Evolutionary conservation across 176 grass and related monocot species (phyloP), one percentile per base, ranked within the genome.

Genomic region (Coix lacrymajobi): DNA sequence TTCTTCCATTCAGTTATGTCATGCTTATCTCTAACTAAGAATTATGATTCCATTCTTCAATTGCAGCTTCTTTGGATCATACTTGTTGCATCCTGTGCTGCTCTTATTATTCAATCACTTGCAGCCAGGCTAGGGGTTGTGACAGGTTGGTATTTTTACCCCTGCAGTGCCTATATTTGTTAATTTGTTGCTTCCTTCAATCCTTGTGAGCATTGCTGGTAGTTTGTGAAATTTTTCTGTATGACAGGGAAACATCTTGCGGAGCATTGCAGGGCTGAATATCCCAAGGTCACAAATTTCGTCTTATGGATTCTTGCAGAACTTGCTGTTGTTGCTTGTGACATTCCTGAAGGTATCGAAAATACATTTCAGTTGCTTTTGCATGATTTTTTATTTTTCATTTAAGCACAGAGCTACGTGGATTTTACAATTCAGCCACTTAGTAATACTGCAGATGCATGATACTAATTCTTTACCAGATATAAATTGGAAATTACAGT

Each of bases 51-150:
- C 86, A 71, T 61, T 43, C 32, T 85, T 77, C 81, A 7, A 66
- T 66, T 39, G 31, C 84, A 99, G 96, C 93, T 99, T 79, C 87
- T 99, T 77, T 99, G 96, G 93, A 96, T 99, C 71, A 99, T 99
- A 87, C 93, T 99, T 80, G 37, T 93, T 38, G 96, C 96, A 5
- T 99, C 96, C 40, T 99, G 96, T 85, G 91, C 96, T 70, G 96
- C 96, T 56, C 93, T 99, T 89, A 48, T 99, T 37, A 99, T 99
- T 73, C 96, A 99, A 77, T 92, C 93, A 64, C 96, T 99, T 75
- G 96, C 96, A 48, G 91, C 96, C 77, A 99, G 85, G 58, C 81
- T 99, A 83, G 96, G 96, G 8, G 96, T 96, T 46, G 93, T 99
- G 26, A 99, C 96, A 96, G 93, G 93, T 99, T 24, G 25, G 67